These are phyloP conservation scores for Aspergillus jensenii DNA, from an alignment of 2,329 filamentous ascomycete genomes.

Conservation along the genomic window DNA sequence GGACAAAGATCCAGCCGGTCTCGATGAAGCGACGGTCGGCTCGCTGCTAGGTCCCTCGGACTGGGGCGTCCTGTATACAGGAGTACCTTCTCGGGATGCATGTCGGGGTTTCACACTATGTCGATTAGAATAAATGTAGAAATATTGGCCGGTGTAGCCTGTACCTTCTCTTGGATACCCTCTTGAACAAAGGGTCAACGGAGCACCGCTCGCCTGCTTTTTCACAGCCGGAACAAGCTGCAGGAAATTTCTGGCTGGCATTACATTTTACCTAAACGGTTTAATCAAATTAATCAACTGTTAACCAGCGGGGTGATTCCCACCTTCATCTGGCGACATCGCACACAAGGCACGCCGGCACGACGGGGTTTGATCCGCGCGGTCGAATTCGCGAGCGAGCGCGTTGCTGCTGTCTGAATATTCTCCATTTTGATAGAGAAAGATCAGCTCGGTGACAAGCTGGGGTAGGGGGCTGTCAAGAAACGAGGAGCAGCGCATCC, in stretches of 20 bases:
- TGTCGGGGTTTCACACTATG: background rate
- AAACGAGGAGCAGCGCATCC: background rate
- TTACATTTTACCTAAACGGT: background rate
- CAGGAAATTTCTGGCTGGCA: background rate
- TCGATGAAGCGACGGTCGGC: background rate
- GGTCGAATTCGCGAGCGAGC: background rate
- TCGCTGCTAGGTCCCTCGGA: background rate
- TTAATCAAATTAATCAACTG: background rate
- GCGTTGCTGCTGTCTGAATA: background rate
- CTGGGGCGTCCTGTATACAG: background rate
- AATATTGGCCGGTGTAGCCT: background rate
- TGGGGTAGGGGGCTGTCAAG: background rate
- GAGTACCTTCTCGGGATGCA: background rate
- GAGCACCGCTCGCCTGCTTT: background rate
- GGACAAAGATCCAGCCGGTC: background rate
- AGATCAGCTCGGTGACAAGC: background rate
- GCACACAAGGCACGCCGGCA: background rate
- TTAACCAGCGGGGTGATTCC: background rate
- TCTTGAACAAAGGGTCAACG: constrained; percentile 2
- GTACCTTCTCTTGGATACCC: constrained; percentile 1
- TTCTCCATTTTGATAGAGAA: background rate
- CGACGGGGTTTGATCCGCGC: background rate
- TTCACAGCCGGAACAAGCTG: background rate
- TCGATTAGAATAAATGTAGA: background rate
- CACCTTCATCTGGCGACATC: background rate